phyloP scores from a whole-genome alignment of 2,329 filamentous ascomycete genomes.

The Acrocalymma vagum region DNA sequence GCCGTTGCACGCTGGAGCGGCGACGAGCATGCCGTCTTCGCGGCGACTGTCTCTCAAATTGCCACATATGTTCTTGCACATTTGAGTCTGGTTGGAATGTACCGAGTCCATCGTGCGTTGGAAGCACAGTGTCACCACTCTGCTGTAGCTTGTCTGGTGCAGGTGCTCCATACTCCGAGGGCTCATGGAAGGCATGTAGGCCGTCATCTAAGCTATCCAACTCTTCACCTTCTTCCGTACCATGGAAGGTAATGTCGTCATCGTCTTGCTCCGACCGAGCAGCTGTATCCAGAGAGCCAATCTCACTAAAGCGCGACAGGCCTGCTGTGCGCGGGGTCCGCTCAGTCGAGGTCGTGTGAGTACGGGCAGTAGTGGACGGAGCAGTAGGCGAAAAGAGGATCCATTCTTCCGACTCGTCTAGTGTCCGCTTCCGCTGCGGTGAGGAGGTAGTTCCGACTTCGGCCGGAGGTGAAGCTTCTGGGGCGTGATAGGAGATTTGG shows the following conservation, averaged over 20 bases:
- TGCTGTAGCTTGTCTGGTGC: slow-evolving; percentile 61
- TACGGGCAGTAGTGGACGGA: slow-evolving; percentile 73
- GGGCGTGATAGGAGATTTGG: slow-evolving; percentile 43
- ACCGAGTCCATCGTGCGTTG: slow-evolving; percentile 89
- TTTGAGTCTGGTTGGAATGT: slow-evolving; percentile 75
- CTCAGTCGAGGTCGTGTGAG: slow-evolving; percentile 71
- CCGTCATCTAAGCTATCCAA: slow-evolving; percentile 94
- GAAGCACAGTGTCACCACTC: slow-evolving; percentile 76
- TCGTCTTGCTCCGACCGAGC: slow-evolving; percentile 63
- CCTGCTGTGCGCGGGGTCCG: slow-evolving; percentile 73
- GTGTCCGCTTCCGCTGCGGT: slow-evolving; percentile 53
- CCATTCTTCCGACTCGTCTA: slow-evolving; percentile 90
- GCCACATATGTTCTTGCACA: slow-evolving; percentile 86
- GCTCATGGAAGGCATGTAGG: slow-evolving; percentile 83
- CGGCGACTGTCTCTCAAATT: slow-evolving; percentile 87
- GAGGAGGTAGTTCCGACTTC: slow-evolving; percentile 37
- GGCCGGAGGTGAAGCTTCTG: slow-evolving; percentile 30
- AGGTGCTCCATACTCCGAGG: slow-evolving; percentile 51
- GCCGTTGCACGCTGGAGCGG: slow-evolving; percentile 65
- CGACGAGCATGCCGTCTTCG: slow-evolving; percentile 59
- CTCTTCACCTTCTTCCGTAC: slow-evolving; percentile 71
- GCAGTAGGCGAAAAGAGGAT: slow-evolving; percentile 80
- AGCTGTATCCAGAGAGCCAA: slow-evolving; percentile 78
- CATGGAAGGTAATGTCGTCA: slow-evolving; percentile 52
- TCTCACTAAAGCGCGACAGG: slow-evolving; percentile 78